Evolutionary conservation across 345 rosid genomes (phyloP).

Genomic region (Salix exigua): DNA sequence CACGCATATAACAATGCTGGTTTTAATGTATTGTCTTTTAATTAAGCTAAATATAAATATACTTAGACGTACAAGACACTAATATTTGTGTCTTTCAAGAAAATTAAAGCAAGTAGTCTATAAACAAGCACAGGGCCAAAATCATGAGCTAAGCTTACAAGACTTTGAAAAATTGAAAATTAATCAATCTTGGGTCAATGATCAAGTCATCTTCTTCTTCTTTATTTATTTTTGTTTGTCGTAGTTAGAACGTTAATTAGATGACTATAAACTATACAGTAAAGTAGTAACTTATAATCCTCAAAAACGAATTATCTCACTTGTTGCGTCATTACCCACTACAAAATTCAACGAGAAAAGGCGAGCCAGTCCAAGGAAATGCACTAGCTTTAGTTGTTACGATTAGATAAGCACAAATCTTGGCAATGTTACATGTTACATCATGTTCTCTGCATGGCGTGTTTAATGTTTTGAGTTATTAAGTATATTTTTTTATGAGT

Average conservation of each 20-base stretch:
- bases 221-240: not conserved
- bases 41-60: not conserved
- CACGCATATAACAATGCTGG: not conserved
- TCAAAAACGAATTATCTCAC: not conserved
- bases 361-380: not conserved
- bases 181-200: not conserved
- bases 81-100: not conserved
- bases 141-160: not conserved
- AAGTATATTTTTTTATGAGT: too few species aligned
- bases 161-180: not conserved
- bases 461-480: too few species aligned
- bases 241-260: not conserved
- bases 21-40: not conserved
- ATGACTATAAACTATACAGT: not conserved
- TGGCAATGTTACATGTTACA: too few species aligned
- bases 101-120: not conserved
- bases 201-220: not conserved
- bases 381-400: too few species aligned
- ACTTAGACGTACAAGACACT: not conserved
- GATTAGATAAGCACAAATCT: too few species aligned
- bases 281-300: not conserved
- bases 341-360: not conserved
- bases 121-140: not conserved
- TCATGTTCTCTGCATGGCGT: too few species aligned
- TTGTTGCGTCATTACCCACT: not conserved